Evolutionary conservation across 768 basidiomycete genomes (phyloP), one percentile per base, ranked within the genome.

Genomic region (Lentinula sp.): DNA sequence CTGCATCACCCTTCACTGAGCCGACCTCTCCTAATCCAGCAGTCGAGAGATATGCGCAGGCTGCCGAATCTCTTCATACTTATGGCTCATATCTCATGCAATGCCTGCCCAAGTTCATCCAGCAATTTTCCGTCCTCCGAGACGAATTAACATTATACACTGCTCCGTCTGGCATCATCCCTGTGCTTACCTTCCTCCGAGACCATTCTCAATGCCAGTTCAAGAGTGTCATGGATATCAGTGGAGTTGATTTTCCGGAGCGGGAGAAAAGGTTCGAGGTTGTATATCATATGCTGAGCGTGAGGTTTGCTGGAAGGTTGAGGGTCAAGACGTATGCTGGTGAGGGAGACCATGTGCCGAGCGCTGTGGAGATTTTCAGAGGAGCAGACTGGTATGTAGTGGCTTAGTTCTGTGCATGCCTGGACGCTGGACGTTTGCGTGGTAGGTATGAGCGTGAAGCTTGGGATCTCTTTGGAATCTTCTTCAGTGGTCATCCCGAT

Each of bases 401-500:
- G 23, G 13, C 43, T 52, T 23, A 3, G 15, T 48, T 8, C 23
- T 31, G 59, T 39, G 42, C 53, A 40, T 60, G 56, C 61, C n/a
- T 5, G 46, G 39, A 34, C 45, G 37, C 37, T 39, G 35, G 31
- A 57, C 40, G 50, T 43, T 21, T 31, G 7, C 15, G 48, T 45
- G 39, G 28, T 61, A 92, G 90, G 90, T 98, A 97, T 72, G 97
- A 99, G 75, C 83, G 97, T 62, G 97, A 99, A 74, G 88, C 91
- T 32, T 99, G 96, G 95, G 97, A 99, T 76, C 82, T 99, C 74
- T 99, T 80, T 70, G 97, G 97, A 49, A 90, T 99, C 51, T 97
- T 94, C 81, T 99, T 99, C 80, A 85, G 85, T 63, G 89, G 86
- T 53, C 97, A 99, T 75, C 97, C 97, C 21, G 97, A 99, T 74